A percentile compares a stretch with the other conserved stretches of the same genome.
These are phyloP conservation scores for Juglanconis sp. DNA, from an alignment of 2,329 filamentous ascomycete species.

Conservation along the genomic window DNA sequence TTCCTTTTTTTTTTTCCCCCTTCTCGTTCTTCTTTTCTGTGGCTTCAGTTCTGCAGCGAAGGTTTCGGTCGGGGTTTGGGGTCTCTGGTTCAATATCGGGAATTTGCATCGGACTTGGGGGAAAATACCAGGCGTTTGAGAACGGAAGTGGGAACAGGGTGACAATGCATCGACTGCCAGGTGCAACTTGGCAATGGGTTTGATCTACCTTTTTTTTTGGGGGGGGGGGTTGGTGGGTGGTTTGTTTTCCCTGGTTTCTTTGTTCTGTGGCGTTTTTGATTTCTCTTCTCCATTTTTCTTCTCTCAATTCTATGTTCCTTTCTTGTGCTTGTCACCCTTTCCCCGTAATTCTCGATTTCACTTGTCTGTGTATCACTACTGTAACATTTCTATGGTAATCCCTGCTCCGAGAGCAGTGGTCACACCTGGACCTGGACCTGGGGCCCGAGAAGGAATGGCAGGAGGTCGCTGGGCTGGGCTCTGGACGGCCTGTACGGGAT, in stretches of 20 bases:
- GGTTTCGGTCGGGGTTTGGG: background rate
- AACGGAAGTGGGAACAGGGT: slow-evolving; percentile 4
- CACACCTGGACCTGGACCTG: slow-evolving; percentile 1
- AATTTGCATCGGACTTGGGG: slow-evolving; percentile 18
- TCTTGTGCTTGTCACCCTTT: background rate
- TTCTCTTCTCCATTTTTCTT: slow-evolving; percentile 2
- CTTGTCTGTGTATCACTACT: slow-evolving; percentile 1
- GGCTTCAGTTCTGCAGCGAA: background rate
- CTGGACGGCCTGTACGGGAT: background rate
- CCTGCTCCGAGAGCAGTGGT: slow-evolving; percentile 9
- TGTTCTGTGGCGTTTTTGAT: background rate
- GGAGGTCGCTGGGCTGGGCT: slow-evolving; percentile 1
- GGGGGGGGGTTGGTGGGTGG: no score
- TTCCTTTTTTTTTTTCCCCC: background rate
- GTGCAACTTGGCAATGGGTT: background rate
- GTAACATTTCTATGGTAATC: background rate
- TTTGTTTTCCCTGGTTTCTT: background rate
- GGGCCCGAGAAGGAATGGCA: slow-evolving; percentile 1
- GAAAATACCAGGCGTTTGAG: slow-evolving; percentile 33
- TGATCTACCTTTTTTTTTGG: background rate
- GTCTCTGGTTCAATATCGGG: background rate
- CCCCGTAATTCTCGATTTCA: background rate
- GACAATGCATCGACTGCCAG: slow-evolving; percentile 1
- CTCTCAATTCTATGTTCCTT: slow-evolving; percentile 6
- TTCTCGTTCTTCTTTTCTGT: no score